Base-by-base conservation (phyloP, 345 rosid genomes). In the Raphanus sativus region DNA sequence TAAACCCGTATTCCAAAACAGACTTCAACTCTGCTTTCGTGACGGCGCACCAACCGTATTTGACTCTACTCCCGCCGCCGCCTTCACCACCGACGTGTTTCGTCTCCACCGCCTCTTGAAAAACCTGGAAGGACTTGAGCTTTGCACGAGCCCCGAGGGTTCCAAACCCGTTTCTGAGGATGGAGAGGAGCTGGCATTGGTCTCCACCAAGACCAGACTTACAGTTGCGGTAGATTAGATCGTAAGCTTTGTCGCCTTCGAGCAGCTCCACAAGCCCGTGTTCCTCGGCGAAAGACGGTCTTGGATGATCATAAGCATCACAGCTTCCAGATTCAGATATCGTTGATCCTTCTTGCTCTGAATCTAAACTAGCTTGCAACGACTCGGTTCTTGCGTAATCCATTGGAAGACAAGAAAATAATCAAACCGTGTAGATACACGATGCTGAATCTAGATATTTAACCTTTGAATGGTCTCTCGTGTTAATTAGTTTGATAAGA, bases 1-100 rank as follows among this genome's bases (percentile, higher is more conserved):
- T 84, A 79, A 92, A 92, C 2, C 99, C 99, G 34, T 86, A 77
- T n/a, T 83, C 85, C 16, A 89, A 6, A 54, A 95, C 81, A 65
- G 79, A 73, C 33, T 45, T 69, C 0, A 87, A 62, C 73, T 87
- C 92, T 4, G 80, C 81, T 75, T 68, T 89, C 1, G 77, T 1
- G 25, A 85, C 86, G 16, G 87, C 69, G 69, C 82, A 87, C 99
- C 99, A 92, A 61, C 85, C 98, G 28, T 77, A 85, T 73, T 82
- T 90, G 33, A 91, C 83, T 36, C 21, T 92, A 5, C 91, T 55
- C 10, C 89, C 21, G 21, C 21, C 91, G 2, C 83, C 85, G 25
- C 30, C 36, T 1, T 8, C 65, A 0, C 3, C 68, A 5, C 90
- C 93, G 11, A 79, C 84, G 34, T 81, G 36, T 40, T 89, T 88